Evolutionary conservation across 352 stramenopile species (phyloP), one percentile per base, ranked within the genome.

Genomic region (Aphanomyces euteiches): DNA sequence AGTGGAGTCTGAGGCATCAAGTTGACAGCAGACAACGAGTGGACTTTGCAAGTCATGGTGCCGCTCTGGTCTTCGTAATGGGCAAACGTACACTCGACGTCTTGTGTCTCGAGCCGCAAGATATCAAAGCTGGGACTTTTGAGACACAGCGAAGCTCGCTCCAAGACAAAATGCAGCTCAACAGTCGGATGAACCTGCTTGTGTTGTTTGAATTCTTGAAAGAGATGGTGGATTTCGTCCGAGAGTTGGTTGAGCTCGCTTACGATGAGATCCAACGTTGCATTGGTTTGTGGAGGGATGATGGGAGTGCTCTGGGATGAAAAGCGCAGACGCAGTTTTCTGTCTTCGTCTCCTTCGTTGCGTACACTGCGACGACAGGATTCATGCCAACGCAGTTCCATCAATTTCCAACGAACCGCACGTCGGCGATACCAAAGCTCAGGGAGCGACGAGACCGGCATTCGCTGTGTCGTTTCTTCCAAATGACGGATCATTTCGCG

Each of bases 11-110:
- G 79, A 0, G 85, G 87, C 43, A 80, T 84, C 2, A 93, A 71
- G 59, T 95, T 95, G 28, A 72, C 77, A 5, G 80, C 82, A 17
- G 81, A 82, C 39, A 95, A 67, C 66, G 86, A 69, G 28, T 82
- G 73, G 13, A 95, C 72, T 2, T 75, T 89, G 12, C 91, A 70
- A 5, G 83, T 75, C 8, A 87, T 83, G 3, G 81, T 80, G 0
- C 85, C 87, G 2, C 84, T 92, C 19, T 87, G 77, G 39, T 91
- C 83, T 67, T 92, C 81, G 47, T 83, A 87, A 57, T 90, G 78
- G 73, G 88, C 81, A 72, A 90, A 80, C 47, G 81, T 85, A 54
- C 90, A 81, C 36, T 73, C 75, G 12, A 93, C 74, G 2, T 75
- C 74, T 0, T 67, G 73, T 64, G 86, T 76, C 41, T 75, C 71